Conservation (phyloP, 2,329 filamentous ascomycete genomes). For the Apiospora hydei region DNA sequence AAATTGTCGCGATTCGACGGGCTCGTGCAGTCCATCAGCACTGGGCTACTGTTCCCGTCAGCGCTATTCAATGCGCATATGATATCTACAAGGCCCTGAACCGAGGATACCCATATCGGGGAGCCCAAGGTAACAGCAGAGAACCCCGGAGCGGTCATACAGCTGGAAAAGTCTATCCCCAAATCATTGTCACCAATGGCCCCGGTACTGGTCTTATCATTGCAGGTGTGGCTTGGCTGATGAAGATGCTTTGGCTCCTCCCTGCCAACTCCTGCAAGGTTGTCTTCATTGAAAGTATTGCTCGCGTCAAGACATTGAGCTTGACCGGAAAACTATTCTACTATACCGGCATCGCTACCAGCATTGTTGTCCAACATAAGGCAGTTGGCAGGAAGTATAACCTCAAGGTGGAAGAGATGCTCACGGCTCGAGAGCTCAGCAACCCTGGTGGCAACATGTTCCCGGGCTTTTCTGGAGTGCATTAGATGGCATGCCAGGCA, state of each 20-base stretch:
- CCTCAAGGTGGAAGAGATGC: not conserved
- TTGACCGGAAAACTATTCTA: constrained; percentile 82
- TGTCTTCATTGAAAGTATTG: constrained; percentile 93
- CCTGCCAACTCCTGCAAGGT: constrained; percentile 69
- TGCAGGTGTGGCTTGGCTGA: constrained; percentile 54
- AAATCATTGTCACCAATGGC: constrained; percentile 85
- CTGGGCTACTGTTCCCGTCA: constrained; percentile 74
- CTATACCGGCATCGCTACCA: constrained; percentile 69
- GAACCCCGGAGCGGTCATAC: constrained; percentile 28
- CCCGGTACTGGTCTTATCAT: constrained; percentile 88
- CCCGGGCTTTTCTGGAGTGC: not conserved
- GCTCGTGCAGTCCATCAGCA: constrained; percentile 85
- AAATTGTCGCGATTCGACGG: constrained; percentile 73
- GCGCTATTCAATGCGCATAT: constrained; percentile 69
- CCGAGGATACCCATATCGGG: constrained; percentile 32
- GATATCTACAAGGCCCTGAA: constrained; percentile 66
- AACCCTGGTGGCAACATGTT: not conserved
- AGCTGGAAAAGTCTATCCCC: constrained; percentile 59
- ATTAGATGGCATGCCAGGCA: not conserved
- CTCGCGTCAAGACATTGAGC: constrained; percentile 82
- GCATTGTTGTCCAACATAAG: constrained; percentile 84
- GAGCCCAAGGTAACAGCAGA: constrained; percentile 27
- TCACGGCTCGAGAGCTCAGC: not conserved
- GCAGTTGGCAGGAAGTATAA: constrained; percentile 55
- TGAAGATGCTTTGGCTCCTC: constrained; percentile 55